These are phyloP conservation scores for Tritrichomonas foetus DNA, from an alignment of 208 protist species.

Conservation along the genomic window DNA sequence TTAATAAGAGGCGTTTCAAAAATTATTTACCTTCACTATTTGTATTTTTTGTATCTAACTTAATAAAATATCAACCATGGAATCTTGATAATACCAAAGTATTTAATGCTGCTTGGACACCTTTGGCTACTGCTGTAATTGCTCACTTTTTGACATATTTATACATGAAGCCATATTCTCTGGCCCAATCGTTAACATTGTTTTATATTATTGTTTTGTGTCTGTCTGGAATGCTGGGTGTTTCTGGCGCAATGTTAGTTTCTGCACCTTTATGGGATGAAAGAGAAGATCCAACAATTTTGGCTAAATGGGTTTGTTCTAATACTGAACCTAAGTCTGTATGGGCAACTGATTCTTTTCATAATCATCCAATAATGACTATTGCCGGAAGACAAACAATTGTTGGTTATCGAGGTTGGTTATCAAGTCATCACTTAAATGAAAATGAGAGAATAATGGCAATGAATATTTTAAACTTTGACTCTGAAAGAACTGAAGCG, in stretches of 20 bases:
- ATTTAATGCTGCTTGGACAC: neutral
- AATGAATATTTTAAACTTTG: neutral
- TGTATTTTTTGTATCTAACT: neutral
- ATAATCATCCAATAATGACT: neutral
- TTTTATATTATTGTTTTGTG: neutral
- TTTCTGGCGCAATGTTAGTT: too few species aligned
- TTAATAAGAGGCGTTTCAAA: neutral
- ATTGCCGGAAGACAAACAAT: neutral
- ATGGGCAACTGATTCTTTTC: neutral
- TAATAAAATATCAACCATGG: constrained; percentile 13
- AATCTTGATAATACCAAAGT: constrained; percentile 16
- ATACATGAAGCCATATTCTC: neutral
- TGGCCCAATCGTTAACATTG: neutral
- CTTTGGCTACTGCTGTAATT: neutral
- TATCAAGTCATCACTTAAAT: neutral
- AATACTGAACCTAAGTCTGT: neutral
- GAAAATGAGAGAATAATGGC: neutral
- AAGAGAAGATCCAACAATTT: neutral
- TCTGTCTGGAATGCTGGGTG: neutral
- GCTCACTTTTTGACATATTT: neutral
- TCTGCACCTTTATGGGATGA: neutral
- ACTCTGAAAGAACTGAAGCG: neutral
- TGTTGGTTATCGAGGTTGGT: neutral
- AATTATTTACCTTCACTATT: neutral
- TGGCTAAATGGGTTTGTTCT: neutral